Conservation (phyloP, 257 asterid genomes). For the Solanum phureja region DNA sequence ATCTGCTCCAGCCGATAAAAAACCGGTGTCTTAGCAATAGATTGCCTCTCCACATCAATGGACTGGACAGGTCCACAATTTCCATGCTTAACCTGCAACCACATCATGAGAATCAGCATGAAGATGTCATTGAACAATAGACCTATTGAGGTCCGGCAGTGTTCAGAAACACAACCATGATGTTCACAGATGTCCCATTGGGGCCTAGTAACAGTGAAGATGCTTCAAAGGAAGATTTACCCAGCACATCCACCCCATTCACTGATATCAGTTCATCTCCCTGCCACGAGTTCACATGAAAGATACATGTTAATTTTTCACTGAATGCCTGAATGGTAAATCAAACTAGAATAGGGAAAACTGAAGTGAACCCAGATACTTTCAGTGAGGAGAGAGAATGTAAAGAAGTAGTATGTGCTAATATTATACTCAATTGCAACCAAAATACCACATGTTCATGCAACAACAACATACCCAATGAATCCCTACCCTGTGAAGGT, state of each 20-base stretch:
- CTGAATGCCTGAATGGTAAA: background rate
- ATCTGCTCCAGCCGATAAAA: conserved; percentile 78
- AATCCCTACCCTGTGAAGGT: background rate
- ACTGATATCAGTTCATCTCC: conserved; percentile 85
- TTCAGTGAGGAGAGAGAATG: background rate
- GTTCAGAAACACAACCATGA: conserved; percentile 35
- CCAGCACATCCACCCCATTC: conserved; percentile 74
- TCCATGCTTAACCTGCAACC: conserved; percentile 84
- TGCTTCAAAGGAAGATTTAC: conserved; percentile 91
- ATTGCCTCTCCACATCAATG: conserved; percentile 71
- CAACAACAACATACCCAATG: background rate
- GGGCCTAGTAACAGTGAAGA: conserved; percentile 90
- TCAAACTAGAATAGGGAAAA: background rate
- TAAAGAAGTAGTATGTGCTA: background rate
- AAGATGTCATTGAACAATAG: conserved; percentile 17
- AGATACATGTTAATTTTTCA: background rate
- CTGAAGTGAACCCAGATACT: background rate
- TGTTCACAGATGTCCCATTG: conserved; percentile 65
- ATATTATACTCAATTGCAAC: background rate
- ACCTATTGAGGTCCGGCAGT: conserved; percentile 36
- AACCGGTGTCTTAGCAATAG: conserved; percentile 87
- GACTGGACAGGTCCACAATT: conserved; percentile 84
- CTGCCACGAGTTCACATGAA: conserved; percentile 25
- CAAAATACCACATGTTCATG: background rate
- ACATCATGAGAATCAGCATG: conserved; percentile 10